phyloP scores from a whole-genome alignment of 768 basidiomycete species.

The Lanmaoa pseudosensibilis region DNA sequence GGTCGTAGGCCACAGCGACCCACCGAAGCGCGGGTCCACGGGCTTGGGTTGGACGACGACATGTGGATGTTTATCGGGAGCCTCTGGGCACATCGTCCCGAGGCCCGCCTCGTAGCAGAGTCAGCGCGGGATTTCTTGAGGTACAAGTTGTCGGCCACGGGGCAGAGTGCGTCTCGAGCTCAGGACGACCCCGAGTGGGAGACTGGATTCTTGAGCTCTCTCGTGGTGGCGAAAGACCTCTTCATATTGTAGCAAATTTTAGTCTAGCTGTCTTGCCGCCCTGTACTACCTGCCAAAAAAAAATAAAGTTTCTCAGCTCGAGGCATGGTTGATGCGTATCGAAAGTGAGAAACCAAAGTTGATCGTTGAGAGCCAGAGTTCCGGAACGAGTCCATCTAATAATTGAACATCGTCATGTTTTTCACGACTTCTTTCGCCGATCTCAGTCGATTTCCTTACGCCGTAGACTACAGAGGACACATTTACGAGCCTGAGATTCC shows the following conservation, averaged over 20 bases:
- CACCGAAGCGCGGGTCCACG: not conserved
- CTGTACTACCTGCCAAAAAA: not conserved
- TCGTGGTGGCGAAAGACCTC: conserved; percentile 7
- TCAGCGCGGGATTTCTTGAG: conserved; percentile 23
- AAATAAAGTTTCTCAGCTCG: not conserved
- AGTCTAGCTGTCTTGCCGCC: too few relatives aligned
- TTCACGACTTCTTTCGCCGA: not conserved
- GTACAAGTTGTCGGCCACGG: conserved; percentile 13
- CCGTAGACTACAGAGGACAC: not conserved
- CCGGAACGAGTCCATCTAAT: not conserved
- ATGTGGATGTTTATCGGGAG: conserved; percentile 32
- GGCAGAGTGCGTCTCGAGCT: not conserved
- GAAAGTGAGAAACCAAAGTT: not conserved
- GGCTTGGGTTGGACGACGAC: conserved; percentile 30
- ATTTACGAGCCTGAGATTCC: not conserved
- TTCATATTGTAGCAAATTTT: conserved; percentile 14
- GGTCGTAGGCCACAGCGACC: conserved; percentile 24
- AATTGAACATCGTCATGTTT: not conserved
- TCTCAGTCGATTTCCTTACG: not conserved
- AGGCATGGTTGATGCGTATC: not conserved
- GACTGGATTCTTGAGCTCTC: conserved; percentile 19
- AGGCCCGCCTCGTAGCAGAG: conserved; percentile 26
- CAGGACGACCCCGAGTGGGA: conserved; percentile 27
- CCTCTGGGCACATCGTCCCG: conserved; percentile 31
- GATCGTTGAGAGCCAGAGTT: not conserved